Evolutionary conservation across 164 flowering plant genomes (phyloP), one percentile per base, ranked within the genome.

Genomic region (Chimonanthus salicifolius): DNA sequence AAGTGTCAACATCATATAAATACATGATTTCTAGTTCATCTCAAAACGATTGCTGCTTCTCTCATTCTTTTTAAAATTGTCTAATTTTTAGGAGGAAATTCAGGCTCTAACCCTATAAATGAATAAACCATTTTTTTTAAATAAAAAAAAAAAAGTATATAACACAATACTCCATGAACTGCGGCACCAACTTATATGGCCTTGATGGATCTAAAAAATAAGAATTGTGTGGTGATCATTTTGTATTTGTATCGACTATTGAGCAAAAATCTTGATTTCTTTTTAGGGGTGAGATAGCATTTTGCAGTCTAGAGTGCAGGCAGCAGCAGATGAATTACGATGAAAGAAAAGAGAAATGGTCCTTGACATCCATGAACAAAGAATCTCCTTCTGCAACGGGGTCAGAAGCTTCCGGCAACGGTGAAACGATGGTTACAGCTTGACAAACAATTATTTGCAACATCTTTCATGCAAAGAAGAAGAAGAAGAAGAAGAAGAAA

Each of bases 261-360:
- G 13, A 51, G 13, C 58, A 51, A 51, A 51, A 51, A 51, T 62
- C n/a, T 64, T 7, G 33, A 21, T 9, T 8, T 65, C 49, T 62
- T 62, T 67, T 7, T 76, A 88, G 89, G 73, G 91, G 91, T 6
- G 89, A 88, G 54, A 85, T 72, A 7, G 91, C 89, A 1, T 88
- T 82, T 58, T 88, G 91, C 70, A 88, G 88, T 60, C 77, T 74
- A 43, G 89, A 88, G 73, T 87, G 88, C 79, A 72, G 91, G 80
- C 87, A 86, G 47, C 83, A 83, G 11, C 88, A 84, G 72, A 85
- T 88, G 83, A 85, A 79, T 47, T 77, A 74, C n/a, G 91, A 88
- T 71, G 87, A 88, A 74, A 76, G 78, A 66, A 84, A 81, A 63
- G 87, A 85, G 68, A 83, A 84, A 76, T 84, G 87, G 60, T 78